phyloP scores from a whole-genome alignment of 345 rosid species.

The Eucalyptus caleyi region DNA sequence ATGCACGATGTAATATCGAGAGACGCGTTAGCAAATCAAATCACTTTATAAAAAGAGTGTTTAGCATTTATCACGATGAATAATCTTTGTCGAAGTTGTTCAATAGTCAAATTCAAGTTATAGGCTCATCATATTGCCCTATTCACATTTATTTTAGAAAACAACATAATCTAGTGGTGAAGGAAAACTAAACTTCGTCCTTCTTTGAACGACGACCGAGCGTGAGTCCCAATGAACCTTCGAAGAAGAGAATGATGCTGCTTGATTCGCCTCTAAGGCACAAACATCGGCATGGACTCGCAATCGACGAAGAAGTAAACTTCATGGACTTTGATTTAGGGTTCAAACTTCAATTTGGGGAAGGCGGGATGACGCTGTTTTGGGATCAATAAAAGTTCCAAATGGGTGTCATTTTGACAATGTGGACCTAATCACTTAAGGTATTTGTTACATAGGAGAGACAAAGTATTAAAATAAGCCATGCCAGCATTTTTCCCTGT shows the following conservation, averaged over 20 bases:
- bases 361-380: neutral
- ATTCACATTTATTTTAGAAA: neutral
- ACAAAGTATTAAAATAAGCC: neutral
- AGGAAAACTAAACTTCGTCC: too few species aligned
- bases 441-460: neutral
- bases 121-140: neutral
- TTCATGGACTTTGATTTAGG: neutral
- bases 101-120: neutral
- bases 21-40: neutral
- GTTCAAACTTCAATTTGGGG: neutral
- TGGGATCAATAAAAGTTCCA: neutral
- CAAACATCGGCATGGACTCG: neutral
- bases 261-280: neutral
- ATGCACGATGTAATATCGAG: neutral
- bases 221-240: neutral
- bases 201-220: neutral
- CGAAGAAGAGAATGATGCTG: neutral
- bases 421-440: too few species aligned
- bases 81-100: too few species aligned
- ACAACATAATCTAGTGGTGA: too few species aligned
- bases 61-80: neutral
- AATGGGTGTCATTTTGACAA: too few species aligned
- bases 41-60: too few species aligned
- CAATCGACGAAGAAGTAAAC: neutral
- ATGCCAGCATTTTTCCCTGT: rapidly evolving